A percentile compares a stretch with the other conserved stretches of the same genome.
Evolutionary conservation across 192 early-diverging fungal species (phyloP).

Genomic region (Lobosporangium transversale): DNA sequence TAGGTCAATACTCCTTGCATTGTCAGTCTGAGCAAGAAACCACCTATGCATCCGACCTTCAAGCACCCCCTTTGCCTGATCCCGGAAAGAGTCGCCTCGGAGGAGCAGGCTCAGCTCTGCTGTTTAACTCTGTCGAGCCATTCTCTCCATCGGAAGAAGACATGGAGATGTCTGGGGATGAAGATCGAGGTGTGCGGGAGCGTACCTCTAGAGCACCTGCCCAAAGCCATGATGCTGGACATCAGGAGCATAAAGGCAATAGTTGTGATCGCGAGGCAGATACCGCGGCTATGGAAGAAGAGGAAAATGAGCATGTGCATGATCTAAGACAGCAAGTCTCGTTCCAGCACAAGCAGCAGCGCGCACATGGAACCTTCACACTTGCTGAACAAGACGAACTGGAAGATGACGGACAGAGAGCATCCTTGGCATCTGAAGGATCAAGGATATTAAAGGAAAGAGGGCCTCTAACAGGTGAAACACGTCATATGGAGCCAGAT

Average conservation of each 20-base stretch:
- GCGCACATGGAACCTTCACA: not conserved
- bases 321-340: not conserved
- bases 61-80: not conserved
- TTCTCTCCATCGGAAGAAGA: constrained; percentile 14
- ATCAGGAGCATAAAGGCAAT: not conserved
- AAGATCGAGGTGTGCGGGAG: not conserved
- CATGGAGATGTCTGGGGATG: constrained; percentile 24
- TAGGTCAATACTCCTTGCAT: constrained; percentile 17
- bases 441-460: no score
- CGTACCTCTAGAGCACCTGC: not conserved
- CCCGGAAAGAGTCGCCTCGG: not conserved
- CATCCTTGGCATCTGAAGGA: no score
- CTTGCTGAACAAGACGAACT: no score
- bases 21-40: not conserved
- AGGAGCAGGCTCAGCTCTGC: not conserved
- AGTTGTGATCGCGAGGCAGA: not conserved
- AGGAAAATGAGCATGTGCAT: not conserved
- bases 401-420: no score
- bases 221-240: not conserved
- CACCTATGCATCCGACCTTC: constrained; percentile 1
- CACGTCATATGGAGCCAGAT: no score
- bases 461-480: not conserved
- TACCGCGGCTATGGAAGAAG: constrained; percentile 4
- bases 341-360: not conserved
- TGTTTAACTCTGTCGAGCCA: constrained; percentile 1